Evolutionary conservation across 352 stramenopile genomes (phyloP), one percentile per base, ranked within the genome.

Genomic region (Paralagenidium karlingii): DNA sequence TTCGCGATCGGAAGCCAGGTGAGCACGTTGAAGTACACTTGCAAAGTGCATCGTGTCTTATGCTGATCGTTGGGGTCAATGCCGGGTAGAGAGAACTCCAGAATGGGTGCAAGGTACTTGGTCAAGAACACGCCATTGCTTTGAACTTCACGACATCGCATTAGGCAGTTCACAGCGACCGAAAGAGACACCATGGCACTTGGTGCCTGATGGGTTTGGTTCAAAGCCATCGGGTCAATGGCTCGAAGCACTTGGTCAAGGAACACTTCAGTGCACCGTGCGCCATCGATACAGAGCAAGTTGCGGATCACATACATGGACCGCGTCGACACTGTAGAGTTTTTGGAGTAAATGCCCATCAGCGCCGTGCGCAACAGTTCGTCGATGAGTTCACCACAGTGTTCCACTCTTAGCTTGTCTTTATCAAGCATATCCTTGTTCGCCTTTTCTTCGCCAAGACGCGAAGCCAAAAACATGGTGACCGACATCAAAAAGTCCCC

Each of bases 51-150:
- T 24, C 63, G 54, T 0, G 73, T 87, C 52, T 87, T 87, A 41
- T 63, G 74, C 31, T 87, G 67, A 40, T 87, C 73, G 16, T 87
- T 87, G 8, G 67, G 53, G 41, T 87, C 73, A 49, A 87, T 84
- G 3, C 73, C 73, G 3, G 69, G 64, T 6, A 87, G 49, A 7
- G 73, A 84, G 31, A 79, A 46, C 16, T 68, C 60, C 41, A 87
- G 24, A 7, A 84, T 50, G 19, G 64, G 60, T 22, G 71, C 46
- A 28, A 87, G 38, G 13, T 82, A 77, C 19, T 51, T 74, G 11
- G 59, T 50, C 22, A 78, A 82, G 37, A 82, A 68, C 20, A 79
- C 20, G 0, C 61, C 66, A 3, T 49, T 63, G 11, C 59, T 62
- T 15, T 60, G 28, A 0, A 60, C 44, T 33, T 81, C 51, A 18